Conservation (phyloP, 192 early-diverging fungal species). For the Coemansia umbellata region DNA sequence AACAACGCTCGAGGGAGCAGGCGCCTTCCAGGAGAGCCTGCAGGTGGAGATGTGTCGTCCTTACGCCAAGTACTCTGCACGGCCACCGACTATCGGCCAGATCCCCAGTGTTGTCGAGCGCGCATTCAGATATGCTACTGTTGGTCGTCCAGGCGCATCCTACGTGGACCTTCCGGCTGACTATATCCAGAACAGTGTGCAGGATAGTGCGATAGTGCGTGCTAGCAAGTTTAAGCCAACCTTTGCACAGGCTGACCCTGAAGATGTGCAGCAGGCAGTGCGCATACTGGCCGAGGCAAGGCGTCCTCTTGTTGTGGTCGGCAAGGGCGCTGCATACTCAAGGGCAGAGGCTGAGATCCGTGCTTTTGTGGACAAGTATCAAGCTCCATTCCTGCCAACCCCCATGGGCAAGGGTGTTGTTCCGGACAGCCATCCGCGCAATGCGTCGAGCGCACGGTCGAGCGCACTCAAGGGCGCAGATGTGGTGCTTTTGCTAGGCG, state of each 20-base stretch:
- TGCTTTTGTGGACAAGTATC: conserved; percentile 53
- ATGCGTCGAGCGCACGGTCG: conserved; percentile 62
- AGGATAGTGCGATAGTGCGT: not conserved
- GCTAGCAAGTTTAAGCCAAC: conserved; percentile 2
- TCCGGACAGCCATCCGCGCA: conserved; percentile 58
- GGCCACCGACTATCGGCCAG: conserved; percentile 47
- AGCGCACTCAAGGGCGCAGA: conserved; percentile 62
- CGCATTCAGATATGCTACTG: conserved; percentile 52
- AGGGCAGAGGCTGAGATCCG: conserved; percentile 59
- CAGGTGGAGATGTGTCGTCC: conserved; percentile 63
- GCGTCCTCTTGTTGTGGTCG: conserved; percentile 61
- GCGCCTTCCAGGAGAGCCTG: conserved; percentile 68
- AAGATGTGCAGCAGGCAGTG: conserved; percentile 41
- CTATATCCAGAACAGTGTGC: conserved; percentile 53
- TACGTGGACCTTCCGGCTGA: conserved; percentile 70
- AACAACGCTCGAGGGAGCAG: conserved; percentile 51
- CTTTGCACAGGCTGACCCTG: conserved; percentile 53
- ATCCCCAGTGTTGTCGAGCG: conserved; percentile 56
- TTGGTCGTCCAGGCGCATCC: conserved; percentile 61
- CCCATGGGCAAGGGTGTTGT: conserved; percentile 72
- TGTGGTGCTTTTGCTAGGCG: conserved; percentile 66
- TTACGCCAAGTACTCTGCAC: conserved; percentile 58
- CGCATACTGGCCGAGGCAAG: conserved; percentile 48
- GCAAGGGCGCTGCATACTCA: conserved; percentile 73
- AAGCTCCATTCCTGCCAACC: conserved; percentile 69